Conservation (phyloP, 1,284 basidiomycete genomes). For the Coniferiporia weirii region DNA sequence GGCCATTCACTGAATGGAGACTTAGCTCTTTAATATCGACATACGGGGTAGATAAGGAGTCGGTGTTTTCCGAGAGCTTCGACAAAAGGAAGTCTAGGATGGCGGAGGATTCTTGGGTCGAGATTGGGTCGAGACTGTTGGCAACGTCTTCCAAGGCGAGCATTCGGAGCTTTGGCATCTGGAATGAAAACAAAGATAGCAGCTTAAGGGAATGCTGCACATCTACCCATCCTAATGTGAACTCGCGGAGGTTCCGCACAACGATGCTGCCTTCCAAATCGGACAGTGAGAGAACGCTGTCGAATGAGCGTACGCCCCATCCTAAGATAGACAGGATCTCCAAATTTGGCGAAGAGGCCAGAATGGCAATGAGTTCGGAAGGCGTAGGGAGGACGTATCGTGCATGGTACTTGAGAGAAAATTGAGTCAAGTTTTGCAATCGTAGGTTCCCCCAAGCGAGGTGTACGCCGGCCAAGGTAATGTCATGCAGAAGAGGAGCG, state of each 20-base stretch:
- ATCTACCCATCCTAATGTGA: slow-evolving; percentile 46
- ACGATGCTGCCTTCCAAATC: slow-evolving; percentile 22
- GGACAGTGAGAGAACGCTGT: slow-evolving; percentile 2
- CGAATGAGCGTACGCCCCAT: slow-evolving; percentile 37
- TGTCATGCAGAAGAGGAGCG: slow-evolving; percentile 31
- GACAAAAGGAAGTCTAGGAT: slow-evolving; percentile 28
- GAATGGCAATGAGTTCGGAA: slow-evolving; percentile 37
- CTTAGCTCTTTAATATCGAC: not conserved
- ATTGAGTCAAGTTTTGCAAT: slow-evolving; percentile 35
- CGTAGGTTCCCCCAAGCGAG: slow-evolving; percentile 40
- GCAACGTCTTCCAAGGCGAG: slow-evolving; percentile 43
- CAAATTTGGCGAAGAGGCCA: slow-evolving; percentile 36
- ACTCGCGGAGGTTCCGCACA: slow-evolving; percentile 31
- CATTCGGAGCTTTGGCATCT: slow-evolving; percentile 34
- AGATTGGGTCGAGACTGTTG: slow-evolving; percentile 28
- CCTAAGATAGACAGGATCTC: slow-evolving; percentile 41
- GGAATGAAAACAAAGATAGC: slow-evolving; percentile 34
- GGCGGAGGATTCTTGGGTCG: slow-evolving; percentile 28
- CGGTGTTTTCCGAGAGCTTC: not conserved
- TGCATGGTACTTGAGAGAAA: slow-evolving; percentile 50
- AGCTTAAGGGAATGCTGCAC: slow-evolving; percentile 36
- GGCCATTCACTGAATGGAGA: not conserved
- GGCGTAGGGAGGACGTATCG: slow-evolving; percentile 45
- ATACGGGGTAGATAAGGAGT: not conserved
- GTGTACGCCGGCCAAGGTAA: slow-evolving; percentile 48